phyloP scores from a whole-genome alignment of 2,329 filamentous ascomycete genomes.

The Mollisiaceae sp. region DNA sequence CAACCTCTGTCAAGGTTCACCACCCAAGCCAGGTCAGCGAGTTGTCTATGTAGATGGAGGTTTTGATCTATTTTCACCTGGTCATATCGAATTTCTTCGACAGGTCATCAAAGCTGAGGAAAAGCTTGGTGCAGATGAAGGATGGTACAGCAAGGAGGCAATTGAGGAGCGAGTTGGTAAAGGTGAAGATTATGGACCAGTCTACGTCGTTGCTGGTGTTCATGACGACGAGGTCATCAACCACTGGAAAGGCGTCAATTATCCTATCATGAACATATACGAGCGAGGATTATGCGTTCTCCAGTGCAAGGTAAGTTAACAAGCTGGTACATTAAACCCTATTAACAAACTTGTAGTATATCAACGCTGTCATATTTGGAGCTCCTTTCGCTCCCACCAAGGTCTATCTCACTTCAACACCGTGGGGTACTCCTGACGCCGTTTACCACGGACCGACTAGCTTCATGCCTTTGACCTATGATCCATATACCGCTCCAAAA shows the following conservation, averaged over 20 bases:
- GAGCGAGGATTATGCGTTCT: slow-evolving; percentile 94
- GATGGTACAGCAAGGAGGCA: slow-evolving; percentile 75
- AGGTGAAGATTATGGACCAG: slow-evolving; percentile 78
- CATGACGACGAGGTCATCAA: slow-evolving; percentile 97
- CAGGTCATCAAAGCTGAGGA: slow-evolving; percentile 77
- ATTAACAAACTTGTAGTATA: slow-evolving; percentile 61
- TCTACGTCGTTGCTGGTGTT: slow-evolving; percentile 89
- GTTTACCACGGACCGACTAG: slow-evolving; percentile 97
- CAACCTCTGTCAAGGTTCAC: slow-evolving; percentile 72
- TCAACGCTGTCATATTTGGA: slow-evolving; percentile 86
- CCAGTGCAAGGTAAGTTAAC: slow-evolving; percentile 77
- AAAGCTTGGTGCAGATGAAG: slow-evolving; percentile 65
- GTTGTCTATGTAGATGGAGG: slow-evolving; percentile 96
- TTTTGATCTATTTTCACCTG: slow-evolving; percentile 95
- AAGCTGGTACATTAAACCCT: not conserved
- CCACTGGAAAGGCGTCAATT: slow-evolving; percentile 95
- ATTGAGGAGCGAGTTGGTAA: slow-evolving; percentile 63
- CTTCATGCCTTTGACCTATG: slow-evolving; percentile 70
- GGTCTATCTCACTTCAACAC: slow-evolving; percentile 75
- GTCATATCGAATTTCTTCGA: slow-evolving; percentile 93
- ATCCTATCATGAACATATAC: slow-evolving; percentile 99
- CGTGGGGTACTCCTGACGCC: slow-evolving; percentile 74
- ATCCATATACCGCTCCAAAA: slow-evolving; percentile 82
- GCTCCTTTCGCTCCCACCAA: slow-evolving; percentile 87
- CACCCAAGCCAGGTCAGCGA: slow-evolving; percentile 76